Conservation (phyloP, 2,329 filamentous ascomycete species). For the Penicillium sp. region DNA sequence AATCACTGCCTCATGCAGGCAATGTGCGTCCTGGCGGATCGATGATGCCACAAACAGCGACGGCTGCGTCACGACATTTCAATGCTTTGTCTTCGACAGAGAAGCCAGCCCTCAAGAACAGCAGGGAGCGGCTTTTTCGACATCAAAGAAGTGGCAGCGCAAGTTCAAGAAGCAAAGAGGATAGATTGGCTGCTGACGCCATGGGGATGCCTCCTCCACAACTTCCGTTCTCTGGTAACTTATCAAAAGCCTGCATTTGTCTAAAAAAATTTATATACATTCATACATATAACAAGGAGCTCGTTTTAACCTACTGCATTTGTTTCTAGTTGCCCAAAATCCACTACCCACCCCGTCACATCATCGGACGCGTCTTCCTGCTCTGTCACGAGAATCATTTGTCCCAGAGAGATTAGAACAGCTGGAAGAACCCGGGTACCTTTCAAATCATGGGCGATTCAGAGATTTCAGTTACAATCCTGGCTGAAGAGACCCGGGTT, state of each 20-base stretch:
- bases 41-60: slow-evolving; percentile 22
- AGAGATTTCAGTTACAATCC: slow-evolving; percentile 10
- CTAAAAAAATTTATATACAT: too few species aligned
- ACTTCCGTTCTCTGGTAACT: slow-evolving; percentile 17
- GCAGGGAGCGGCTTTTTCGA: slow-evolving; percentile 35
- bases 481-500: not conserved
- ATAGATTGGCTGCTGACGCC: slow-evolving; percentile 18
- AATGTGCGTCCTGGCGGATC: slow-evolving; percentile 13
- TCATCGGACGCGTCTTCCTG: slow-evolving; percentile 17
- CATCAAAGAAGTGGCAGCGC: slow-evolving; percentile 39
- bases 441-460: slow-evolving; percentile 1
- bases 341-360: slow-evolving; percentile 12
- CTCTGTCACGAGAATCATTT: slow-evolving; percentile 3
- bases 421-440: not conserved
- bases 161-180: slow-evolving; percentile 27
- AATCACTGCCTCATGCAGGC: slow-evolving; percentile 27
- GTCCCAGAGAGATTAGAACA: not conserved
- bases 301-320: not conserved
- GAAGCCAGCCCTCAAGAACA: slow-evolving; percentile 21
- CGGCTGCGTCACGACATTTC: slow-evolving; percentile 20
- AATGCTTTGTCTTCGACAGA: slow-evolving; percentile 11
- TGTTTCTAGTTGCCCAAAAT: slow-evolving; percentile 1
- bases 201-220: slow-evolving; percentile 30
- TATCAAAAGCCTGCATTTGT: not conserved
- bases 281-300: not conserved